A percentile compares a stretch with the other conserved stretches of the same genome.
phyloP scores from a whole-genome alignment of 179 eudicot species.

The Corrigiola litoralis region DNA sequence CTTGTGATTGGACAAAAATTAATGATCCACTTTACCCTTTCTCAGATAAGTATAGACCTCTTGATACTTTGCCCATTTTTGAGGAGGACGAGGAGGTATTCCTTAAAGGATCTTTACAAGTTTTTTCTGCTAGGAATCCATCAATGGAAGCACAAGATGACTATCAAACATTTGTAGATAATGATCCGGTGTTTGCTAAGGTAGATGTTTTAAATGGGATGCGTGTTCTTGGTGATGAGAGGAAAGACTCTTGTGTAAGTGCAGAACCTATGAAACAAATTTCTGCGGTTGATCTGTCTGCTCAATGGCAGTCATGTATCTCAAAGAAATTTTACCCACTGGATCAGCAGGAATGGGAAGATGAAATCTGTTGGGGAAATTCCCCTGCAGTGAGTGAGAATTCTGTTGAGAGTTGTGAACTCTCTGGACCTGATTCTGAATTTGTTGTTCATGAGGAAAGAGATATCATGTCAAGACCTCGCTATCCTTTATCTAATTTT shows the following conservation, averaged over 20 bases:
- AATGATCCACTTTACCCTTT: slow-evolving; percentile 3
- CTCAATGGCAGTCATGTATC: slow-evolving; percentile 34
- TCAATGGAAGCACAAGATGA: slow-evolving; percentile 34
- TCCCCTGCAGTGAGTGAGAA: slow-evolving; percentile 51
- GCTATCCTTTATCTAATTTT: slow-evolving; percentile 16
- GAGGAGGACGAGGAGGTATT: slow-evolving; percentile 86
- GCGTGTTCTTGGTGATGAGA: slow-evolving; percentile 25
- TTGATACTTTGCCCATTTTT: slow-evolving; percentile 46
- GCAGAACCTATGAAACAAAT: slow-evolving; percentile 65
- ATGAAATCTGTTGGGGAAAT: slow-evolving; percentile 73
- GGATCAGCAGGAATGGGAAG: slow-evolving; percentile 96
- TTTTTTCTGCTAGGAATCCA: slow-evolving; percentile 34
- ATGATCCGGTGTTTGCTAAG: slow-evolving; percentile 33
- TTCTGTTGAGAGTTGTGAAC: slow-evolving; percentile 60
- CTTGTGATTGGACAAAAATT: slow-evolving; percentile 3
- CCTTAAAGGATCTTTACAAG: slow-evolving; percentile 47
- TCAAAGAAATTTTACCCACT: slow-evolving; percentile 57
- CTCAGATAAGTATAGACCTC: slow-evolving; percentile 61
- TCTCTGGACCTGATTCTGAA: slow-evolving; percentile 62
- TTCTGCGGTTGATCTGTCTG: slow-evolving; percentile 27
- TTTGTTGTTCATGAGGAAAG: slow-evolving; percentile 26
- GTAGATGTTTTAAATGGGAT: slow-evolving; percentile 27
- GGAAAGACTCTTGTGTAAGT: slow-evolving; percentile 50
- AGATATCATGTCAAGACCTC: slow-evolving; percentile 26
- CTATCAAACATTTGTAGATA: slow-evolving; percentile 23